phyloP scores from a whole-genome alignment of 495 filamentous ascomycete genomes.

The Daldinia caldariorum region DNA sequence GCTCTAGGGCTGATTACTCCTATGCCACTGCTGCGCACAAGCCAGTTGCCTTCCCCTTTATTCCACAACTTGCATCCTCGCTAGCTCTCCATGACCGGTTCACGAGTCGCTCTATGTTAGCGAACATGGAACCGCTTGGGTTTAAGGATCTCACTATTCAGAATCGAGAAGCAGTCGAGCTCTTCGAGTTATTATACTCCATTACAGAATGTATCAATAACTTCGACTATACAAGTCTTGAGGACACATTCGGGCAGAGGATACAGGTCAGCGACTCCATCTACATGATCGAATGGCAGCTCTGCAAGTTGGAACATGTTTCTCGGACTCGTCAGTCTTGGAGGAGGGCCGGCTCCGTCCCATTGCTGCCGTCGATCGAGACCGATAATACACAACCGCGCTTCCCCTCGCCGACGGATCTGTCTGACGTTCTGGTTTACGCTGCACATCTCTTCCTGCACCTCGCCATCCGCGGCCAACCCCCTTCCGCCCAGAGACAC shows the following conservation, averaged over 20 bases:
- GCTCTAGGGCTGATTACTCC: conserved; percentile 46
- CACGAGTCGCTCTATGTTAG: conserved; percentile 35
- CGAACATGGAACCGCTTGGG: conserved; percentile 30
- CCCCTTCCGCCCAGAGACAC: conserved; percentile 43
- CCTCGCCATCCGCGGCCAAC: conserved; percentile 46
- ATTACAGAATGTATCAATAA: conserved; percentile 44
- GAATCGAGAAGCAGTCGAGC: conserved; percentile 40
- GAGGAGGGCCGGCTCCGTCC: conserved; percentile 24
- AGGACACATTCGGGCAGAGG: conserved; percentile 38
- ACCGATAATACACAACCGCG: conserved; percentile 10
- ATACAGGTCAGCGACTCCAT: conserved; percentile 47
- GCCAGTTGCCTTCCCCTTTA: conserved; percentile 45
- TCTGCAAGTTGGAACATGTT: conserved; percentile 41
- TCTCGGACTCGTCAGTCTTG: conserved; percentile 31
- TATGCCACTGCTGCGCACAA: conserved; percentile 45
- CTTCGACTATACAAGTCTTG: conserved; percentile 45
- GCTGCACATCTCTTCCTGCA: conserved; percentile 45
- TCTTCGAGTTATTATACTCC: conserved; percentile 44
- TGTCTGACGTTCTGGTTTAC: conserved; percentile 44
- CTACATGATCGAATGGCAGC: conserved; percentile 47
- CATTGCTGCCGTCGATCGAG: conserved; percentile 22
- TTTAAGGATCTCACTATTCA: conserved; percentile 37
- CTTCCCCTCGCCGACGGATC: conserved; percentile 33
- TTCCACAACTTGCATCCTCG: conserved; percentile 45
- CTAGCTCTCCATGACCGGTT: conserved; percentile 41